A percentile compares a stretch with the other conserved stretches of the same genome.
Evolutionary conservation across 2,329 filamentous ascomycete species (phyloP).

Genomic region (Cercospora citrullina): DNA sequence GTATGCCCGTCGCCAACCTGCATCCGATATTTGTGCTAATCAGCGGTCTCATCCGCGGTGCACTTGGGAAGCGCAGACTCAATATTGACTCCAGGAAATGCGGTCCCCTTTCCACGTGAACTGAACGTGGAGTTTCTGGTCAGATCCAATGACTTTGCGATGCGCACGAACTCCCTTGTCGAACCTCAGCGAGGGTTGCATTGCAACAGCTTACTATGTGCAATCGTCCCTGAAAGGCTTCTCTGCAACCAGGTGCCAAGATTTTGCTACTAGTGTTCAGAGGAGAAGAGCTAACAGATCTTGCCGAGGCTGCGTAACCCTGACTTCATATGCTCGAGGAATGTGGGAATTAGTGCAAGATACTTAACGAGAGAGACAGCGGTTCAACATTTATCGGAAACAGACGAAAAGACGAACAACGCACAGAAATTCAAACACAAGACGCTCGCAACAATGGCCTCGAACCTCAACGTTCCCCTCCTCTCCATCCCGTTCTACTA

Average conservation of each 20-base stretch:
- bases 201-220: not conserved
- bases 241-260: not conserved
- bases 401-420: not conserved
- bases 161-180: not conserved
- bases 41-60: not conserved
- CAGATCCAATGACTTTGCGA: not conserved
- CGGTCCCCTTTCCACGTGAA: not conserved
- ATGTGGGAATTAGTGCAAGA: not conserved
- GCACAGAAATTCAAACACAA: not conserved
- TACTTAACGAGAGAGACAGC: not conserved
- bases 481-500: conserved; percentile 50
- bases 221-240: not conserved
- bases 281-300: not conserved
- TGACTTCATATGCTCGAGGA: not conserved
- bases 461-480: conserved; percentile 42
- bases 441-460: conserved; percentile 19
- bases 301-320: not conserved
- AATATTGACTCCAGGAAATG: not conserved
- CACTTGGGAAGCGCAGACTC: not conserved
- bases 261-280: not conserved
- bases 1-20: not conserved
- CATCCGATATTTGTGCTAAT: not conserved
- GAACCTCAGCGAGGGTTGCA: not conserved
- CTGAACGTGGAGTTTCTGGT: not conserved
- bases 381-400: too few species aligned